Conservation (phyloP, 1,284 basidiomycete species). For the Ganoderma lingzhi region DNA sequence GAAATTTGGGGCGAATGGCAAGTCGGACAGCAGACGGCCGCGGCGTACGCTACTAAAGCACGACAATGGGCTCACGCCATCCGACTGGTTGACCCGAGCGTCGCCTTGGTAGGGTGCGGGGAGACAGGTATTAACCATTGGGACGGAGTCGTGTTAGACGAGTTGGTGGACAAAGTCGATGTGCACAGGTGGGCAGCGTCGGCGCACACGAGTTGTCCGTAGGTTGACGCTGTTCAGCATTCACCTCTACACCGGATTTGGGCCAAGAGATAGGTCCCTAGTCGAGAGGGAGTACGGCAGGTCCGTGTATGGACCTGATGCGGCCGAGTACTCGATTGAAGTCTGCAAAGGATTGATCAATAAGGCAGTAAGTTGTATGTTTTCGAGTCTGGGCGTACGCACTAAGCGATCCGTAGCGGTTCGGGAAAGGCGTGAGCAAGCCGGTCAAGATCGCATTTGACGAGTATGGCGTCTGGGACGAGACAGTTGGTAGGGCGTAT, state of each 20-base stretch:
- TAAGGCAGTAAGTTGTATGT: constrained; percentile 30
- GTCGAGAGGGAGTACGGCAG: constrained; percentile 37
- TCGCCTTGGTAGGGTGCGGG: constrained; percentile 68
- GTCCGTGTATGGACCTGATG: constrained; percentile 46
- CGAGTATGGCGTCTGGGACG: constrained; percentile 67
- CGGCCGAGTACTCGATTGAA: constrained; percentile 57
- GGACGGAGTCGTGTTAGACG: constrained; percentile 46
- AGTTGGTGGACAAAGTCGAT: constrained; percentile 45
- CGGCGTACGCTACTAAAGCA: constrained; percentile 66
- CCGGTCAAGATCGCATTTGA: constrained; percentile 52
- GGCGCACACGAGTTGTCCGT: neutral
- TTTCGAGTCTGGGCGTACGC: neutral
- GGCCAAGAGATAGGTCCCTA: constrained; percentile 36
- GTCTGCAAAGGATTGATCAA: constrained; percentile 55
- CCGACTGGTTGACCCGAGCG: constrained; percentile 63
- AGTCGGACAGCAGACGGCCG: constrained; percentile 66
- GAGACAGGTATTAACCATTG: constrained; percentile 54
- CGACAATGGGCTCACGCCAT: constrained; percentile 73
- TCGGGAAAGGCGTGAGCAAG: constrained; percentile 33
- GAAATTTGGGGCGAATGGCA: constrained; percentile 74
- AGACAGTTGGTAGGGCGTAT: constrained; percentile 36
- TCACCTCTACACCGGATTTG: constrained; percentile 41
- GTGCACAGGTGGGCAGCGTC: constrained; percentile 39
- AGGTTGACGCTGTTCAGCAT: constrained; percentile 23
- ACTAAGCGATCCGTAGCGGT: constrained; percentile 24